A percentile compares a stretch with the other conserved stretches of the same genome.
Evolutionary conservation across 2,329 filamentous ascomycete genomes (phyloP).

Genomic region (Colletotrichum simmondsii): DNA sequence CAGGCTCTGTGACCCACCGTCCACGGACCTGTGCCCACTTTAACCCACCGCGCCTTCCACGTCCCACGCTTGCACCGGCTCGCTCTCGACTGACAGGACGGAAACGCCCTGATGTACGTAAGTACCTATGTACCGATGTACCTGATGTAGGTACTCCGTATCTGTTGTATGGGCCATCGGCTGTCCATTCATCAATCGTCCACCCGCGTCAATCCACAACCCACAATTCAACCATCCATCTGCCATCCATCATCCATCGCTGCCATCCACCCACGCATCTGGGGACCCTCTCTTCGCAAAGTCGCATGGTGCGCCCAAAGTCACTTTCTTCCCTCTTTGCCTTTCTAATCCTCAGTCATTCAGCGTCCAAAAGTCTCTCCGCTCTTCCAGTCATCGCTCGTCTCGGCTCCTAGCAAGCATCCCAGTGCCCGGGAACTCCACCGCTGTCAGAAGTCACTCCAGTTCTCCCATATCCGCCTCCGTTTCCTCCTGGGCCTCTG

Average conservation of each 20-base stretch:
- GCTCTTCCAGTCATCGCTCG: not conserved
- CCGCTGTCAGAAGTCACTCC: not conserved
- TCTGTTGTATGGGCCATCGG: not conserved
- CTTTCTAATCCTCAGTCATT: not conserved
- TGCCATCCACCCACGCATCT: not conserved
- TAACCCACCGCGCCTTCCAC: not conserved
- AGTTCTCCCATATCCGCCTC: not conserved
- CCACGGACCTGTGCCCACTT: not conserved
- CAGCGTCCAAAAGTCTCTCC: not conserved
- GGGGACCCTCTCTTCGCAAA: not conserved
- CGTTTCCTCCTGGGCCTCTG: not conserved
- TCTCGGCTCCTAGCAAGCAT: not conserved
- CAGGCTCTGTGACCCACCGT: not conserved
- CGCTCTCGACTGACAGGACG: not conserved
- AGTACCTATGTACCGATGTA: too few relatives aligned
- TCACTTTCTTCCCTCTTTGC: not conserved
- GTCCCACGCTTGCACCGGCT: not conserved
- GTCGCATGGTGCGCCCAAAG: not conserved
- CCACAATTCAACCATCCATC: not conserved
- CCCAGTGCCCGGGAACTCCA: not conserved
- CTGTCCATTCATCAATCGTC: not conserved
- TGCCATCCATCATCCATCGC: not conserved
- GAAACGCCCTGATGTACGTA: not conserved
- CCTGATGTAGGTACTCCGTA: too few relatives aligned
- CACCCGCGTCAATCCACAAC: conserved; percentile 2